A percentile compares a stretch with the other conserved stretches of the same genome.
Evolutionary conservation across 352 stramenopile species (phyloP).

Genomic region (Phytophthora multivora): DNA sequence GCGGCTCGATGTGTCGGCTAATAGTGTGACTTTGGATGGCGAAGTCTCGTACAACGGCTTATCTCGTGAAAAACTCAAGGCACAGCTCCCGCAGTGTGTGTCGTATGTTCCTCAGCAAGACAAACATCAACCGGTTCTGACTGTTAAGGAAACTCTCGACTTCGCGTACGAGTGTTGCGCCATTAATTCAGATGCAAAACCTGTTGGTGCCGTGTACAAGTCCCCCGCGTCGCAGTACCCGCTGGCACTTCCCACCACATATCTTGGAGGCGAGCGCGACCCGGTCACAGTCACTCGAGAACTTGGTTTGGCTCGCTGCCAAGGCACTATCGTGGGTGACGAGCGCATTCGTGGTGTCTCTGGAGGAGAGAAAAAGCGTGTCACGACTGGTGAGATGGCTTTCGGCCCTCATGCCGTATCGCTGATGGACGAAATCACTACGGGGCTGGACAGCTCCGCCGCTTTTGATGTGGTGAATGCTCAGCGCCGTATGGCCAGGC

Average conservation of each 20-base stretch:
- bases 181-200: slow-evolving; percentile 28
- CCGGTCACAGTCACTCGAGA: slow-evolving; percentile 29
- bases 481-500: slow-evolving; percentile 39
- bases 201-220: slow-evolving; percentile 27
- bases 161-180: slow-evolving; percentile 90
- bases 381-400: slow-evolving; percentile 88
- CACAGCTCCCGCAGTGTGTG: slow-evolving; percentile 49
- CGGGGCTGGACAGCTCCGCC: slow-evolving; percentile 49
- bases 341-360: slow-evolving; percentile 65
- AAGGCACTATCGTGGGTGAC: slow-evolving; percentile 63
- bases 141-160: slow-evolving; percentile 92
- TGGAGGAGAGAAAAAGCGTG: slow-evolving; percentile 92
- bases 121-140: slow-evolving; percentile 83
- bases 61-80: slow-evolving; percentile 24
- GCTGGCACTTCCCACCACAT: slow-evolving; percentile 29
- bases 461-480: slow-evolving; percentile 52
- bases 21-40: slow-evolving; percentile 30
- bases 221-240: slow-evolving; percentile 26
- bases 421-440: slow-evolving; percentile 63
- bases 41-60: slow-evolving; percentile 56
- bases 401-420: slow-evolving; percentile 63
- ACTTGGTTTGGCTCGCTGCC: slow-evolving; percentile 50
- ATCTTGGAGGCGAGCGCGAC: slow-evolving; percentile 46
- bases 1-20: slow-evolving; percentile 24
- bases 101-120: slow-evolving; percentile 68